These are phyloP conservation scores for Acer saccharum DNA, from an alignment of 345 rosid species.

Conservation along the genomic window DNA sequence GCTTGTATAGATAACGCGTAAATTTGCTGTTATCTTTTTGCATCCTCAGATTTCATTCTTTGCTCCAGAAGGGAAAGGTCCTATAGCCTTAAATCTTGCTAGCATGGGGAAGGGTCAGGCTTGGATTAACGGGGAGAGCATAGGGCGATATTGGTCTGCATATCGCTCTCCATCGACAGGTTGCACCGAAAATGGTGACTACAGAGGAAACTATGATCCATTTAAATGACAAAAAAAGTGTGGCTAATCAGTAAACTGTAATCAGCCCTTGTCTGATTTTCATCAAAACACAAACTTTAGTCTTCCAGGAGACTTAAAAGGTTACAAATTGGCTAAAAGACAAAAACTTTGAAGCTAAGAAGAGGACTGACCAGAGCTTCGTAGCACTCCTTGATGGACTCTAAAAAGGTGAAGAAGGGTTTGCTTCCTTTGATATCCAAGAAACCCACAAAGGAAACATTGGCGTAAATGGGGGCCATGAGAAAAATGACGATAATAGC, in stretches of 20 bases:
- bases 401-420: conserved; percentile 75
- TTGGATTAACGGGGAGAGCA: conserved; percentile 61
- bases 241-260: conserved; percentile 23
- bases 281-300: background rate
- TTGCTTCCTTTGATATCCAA: conserved; percentile 78
- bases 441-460: conserved; percentile 72
- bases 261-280: background rate
- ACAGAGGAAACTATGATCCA: conserved; percentile 52
- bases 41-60: conserved; percentile 36
- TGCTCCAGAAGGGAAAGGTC: conserved; percentile 54
- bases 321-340: conserved; percentile 2
- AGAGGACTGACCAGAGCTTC: conserved; percentile 60
- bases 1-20: no score
- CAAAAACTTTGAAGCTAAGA: background rate
- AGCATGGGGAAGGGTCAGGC: conserved; percentile 77
- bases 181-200: conserved; percentile 51
- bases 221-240: conserved; percentile 53
- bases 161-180: conserved; percentile 50
- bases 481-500: conserved; percentile 83
- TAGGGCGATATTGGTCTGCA: conserved; percentile 67
- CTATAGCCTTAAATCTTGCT: conserved; percentile 53
- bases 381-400: conserved; percentile 89
- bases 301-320: background rate
- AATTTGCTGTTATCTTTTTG: background rate
- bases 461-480: conserved; percentile 92